Conservation (phyloP, 192 early-diverging fungal species). For the Coemansia aciculifera region DNA sequence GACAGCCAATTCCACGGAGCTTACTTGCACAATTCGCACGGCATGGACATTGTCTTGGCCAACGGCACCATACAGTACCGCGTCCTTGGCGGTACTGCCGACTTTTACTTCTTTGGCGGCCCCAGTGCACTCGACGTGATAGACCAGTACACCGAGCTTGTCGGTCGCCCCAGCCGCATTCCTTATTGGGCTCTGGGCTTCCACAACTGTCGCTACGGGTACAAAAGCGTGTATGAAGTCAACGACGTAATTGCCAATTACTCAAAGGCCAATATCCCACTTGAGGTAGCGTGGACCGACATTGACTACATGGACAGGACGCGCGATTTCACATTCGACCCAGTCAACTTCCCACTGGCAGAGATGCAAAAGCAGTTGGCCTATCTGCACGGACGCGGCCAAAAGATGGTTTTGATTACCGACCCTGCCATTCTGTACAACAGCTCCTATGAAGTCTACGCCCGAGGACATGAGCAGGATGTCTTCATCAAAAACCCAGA, state of each 20-base stretch:
- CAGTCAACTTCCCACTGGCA: slow-evolving; percentile 55
- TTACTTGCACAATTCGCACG: slow-evolving; percentile 65
- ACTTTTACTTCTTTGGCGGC: slow-evolving; percentile 66
- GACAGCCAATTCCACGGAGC: slow-evolving; percentile 54
- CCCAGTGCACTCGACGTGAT: slow-evolving; percentile 48
- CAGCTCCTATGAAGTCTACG: slow-evolving; percentile 57
- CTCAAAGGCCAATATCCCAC: slow-evolving; percentile 58
- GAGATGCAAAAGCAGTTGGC: slow-evolving; percentile 55
- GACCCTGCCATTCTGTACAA: slow-evolving; percentile 65
- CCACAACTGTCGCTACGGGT: slow-evolving; percentile 69
- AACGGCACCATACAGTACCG: slow-evolving; percentile 61
- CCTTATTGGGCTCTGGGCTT: slow-evolving; percentile 65
- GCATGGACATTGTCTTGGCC: slow-evolving; percentile 64
- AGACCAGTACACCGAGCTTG: slow-evolving; percentile 63
- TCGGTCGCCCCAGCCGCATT: slow-evolving; percentile 63
- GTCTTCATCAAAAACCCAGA: slow-evolving; percentile 62
- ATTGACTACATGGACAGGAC: slow-evolving; percentile 71
- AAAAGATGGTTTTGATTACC: slow-evolving; percentile 63
- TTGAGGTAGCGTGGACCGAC: slow-evolving; percentile 68
- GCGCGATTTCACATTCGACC: slow-evolving; percentile 64
- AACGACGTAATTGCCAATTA: slow-evolving; percentile 60
- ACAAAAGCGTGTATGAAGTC: slow-evolving; percentile 58
- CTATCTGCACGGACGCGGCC: slow-evolving; percentile 51
- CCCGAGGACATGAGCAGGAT: slow-evolving; percentile 51
- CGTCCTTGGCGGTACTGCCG: slow-evolving; percentile 63